A percentile compares a stretch with the other conserved stretches of the same genome.
Conservation (phyloP, 2,329 filamentous ascomycete species). For the Colletotrichum sublineola region DNA sequence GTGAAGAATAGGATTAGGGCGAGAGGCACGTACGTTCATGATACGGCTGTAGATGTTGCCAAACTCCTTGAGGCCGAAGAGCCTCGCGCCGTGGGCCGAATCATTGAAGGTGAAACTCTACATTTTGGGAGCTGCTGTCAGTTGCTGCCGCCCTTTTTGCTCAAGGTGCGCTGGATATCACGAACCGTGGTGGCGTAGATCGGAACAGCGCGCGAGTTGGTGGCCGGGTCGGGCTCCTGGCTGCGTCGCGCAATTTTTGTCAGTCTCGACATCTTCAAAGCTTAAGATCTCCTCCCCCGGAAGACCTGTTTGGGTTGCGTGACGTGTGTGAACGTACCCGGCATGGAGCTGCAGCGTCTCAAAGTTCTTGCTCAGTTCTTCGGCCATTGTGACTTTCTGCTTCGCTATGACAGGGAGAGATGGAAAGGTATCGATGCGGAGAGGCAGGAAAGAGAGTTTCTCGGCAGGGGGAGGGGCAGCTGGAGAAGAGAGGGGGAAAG, state of each 20-base stretch:
- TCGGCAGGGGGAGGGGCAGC: background rate
- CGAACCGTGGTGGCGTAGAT: conserved; percentile 89
- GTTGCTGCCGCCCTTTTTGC: background rate
- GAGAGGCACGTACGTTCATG: conserved; percentile 77
- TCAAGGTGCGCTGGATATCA: background rate
- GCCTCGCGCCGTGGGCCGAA: conserved; percentile 91
- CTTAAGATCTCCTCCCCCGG: background rate
- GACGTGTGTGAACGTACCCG: conserved; percentile 66
- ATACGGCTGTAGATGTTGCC: conserved; percentile 99
- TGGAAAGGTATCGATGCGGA: conserved; percentile 35
- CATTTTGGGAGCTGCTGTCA: conserved; percentile 3
- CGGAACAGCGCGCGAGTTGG: conserved; percentile 90
- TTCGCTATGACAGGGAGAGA: conserved; percentile 45
- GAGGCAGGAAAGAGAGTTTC: background rate
- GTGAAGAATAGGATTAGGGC: background rate
- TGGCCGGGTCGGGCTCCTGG: conserved; percentile 82
- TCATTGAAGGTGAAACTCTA: conserved; percentile 95
- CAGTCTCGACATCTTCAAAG: conserved; percentile 20
- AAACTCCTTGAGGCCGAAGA: conserved; percentile 96
- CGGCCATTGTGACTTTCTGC: conserved; percentile 52
- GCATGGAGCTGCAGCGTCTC: conserved; percentile 90
- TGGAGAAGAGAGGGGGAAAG: conserved; percentile 5
- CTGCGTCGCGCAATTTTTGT: conserved; percentile 57
- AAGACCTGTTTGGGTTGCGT: background rate
- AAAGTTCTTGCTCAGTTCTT: conserved; percentile 72